A percentile compares a stretch with the other conserved stretches of the same genome.
These are phyloP conservation scores for Phytopythium boreale DNA, from an alignment of 352 stramenopile genomes.

Conservation along the genomic window DNA sequence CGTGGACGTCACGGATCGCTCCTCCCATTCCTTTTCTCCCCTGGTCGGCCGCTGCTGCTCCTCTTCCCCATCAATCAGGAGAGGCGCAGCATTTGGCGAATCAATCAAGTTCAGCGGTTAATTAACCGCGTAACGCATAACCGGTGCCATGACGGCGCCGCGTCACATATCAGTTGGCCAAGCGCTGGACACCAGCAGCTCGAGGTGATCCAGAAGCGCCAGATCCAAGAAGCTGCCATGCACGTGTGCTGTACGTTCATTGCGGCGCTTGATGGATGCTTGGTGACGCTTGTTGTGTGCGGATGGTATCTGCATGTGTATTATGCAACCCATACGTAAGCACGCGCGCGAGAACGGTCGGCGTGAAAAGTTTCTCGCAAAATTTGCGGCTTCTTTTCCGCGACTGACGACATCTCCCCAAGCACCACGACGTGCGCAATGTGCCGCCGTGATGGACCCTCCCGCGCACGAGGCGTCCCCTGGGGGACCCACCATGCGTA, in stretches of 20 bases:
- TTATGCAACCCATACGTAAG: too few species aligned
- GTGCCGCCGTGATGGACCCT: background rate
- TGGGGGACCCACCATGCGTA: too few species aligned
- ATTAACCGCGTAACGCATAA: background rate
- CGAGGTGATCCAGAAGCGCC: background rate
- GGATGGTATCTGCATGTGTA: too few species aligned
- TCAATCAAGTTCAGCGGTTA: constrained; percentile 6
- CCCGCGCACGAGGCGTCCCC: background rate
- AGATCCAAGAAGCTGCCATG: too few species aligned
- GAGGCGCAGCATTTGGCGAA: background rate
- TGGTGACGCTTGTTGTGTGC: too few species aligned
- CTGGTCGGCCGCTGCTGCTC: background rate
- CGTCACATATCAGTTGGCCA: constrained; percentile 1
- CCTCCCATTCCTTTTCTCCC: too few species aligned
- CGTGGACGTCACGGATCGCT: too few species aligned
- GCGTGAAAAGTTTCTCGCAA: background rate
- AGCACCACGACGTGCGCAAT: background rate
- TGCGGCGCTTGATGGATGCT: too few species aligned
- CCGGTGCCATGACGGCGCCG: background rate
- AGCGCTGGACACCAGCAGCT: background rate
- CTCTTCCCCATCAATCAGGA: background rate
- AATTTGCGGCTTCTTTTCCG: background rate
- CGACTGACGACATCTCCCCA: background rate
- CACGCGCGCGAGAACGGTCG: background rate
- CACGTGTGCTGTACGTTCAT: background rate